Percentiles rank a stretch among this genome's conserved stretches.
These are phyloP conservation scores for Coemansia sp. DNA, from an alignment of 192 early-diverging fungal genomes.

Conservation along the genomic window DNA sequence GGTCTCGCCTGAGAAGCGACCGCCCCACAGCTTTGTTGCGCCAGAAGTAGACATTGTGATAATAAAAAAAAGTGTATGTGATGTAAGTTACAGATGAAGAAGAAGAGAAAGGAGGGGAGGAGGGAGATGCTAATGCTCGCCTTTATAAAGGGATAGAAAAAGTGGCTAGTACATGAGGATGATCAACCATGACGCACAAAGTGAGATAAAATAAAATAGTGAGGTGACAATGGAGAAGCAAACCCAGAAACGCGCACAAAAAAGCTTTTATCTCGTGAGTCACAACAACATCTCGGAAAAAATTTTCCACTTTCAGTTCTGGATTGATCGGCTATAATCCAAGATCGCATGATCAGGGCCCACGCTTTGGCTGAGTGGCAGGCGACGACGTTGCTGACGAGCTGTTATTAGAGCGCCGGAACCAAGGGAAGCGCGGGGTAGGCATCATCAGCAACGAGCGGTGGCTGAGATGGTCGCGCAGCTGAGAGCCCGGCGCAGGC, in stretches of 20 bases:
- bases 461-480: conserved; percentile 8
- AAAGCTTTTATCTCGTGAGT: background rate
- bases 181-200: background rate
- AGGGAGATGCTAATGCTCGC: background rate
- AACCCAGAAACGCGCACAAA: background rate
- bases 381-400: background rate
- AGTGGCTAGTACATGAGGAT: background rate
- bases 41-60: conserved; percentile 13
- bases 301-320: conserved; percentile 9
- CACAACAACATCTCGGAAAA: background rate
- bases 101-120: background rate
- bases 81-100: conserved; percentile 6
- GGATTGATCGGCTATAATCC: conserved; percentile 11
- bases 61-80: conserved; percentile 15
- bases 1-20: conserved; percentile 84
- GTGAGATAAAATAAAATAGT: background rate
- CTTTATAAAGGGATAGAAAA: background rate
- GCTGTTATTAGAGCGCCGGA: conserved; percentile 19
- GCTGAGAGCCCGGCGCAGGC: background rate
- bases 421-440: conserved; percentile 35
- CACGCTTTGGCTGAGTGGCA: background rate
- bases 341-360: background rate
- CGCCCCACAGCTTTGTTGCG: conserved; percentile 74
- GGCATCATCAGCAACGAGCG: conserved; percentile 16
- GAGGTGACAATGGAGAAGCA: background rate